These are phyloP conservation scores for Euphorbia tirucalli DNA, from an alignment of 345 rosid genomes.

Conservation along the genomic window DNA sequence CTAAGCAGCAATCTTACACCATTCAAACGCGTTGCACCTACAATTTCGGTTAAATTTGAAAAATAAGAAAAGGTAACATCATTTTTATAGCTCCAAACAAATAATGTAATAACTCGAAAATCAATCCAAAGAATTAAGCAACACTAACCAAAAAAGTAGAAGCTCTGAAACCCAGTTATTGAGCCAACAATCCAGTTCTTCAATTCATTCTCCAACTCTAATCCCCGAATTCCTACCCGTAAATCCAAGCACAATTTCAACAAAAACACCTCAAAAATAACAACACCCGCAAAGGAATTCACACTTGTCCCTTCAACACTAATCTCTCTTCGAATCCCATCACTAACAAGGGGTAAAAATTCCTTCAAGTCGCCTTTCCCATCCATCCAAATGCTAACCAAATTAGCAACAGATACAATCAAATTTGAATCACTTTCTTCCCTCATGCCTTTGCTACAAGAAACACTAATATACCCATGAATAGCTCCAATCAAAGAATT, in stretches of 20 bases:
- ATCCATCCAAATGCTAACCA: slow-evolving; percentile 43
- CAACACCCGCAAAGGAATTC: slow-evolving; percentile 46
- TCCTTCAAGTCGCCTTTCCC: slow-evolving; percentile 23
- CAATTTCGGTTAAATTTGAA: neutral
- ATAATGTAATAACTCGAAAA: neutral
- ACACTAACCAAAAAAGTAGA: slow-evolving; percentile 51
- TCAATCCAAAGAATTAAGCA: neutral
- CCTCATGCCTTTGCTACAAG: slow-evolving; percentile 28
- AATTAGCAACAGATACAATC: slow-evolving; percentile 28
- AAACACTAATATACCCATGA: slow-evolving; percentile 43
- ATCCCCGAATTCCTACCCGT: slow-evolving; percentile 16
- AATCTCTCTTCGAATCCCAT: slow-evolving; percentile 27
- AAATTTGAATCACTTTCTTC: slow-evolving; percentile 27
- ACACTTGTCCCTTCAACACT: slow-evolving; percentile 32
- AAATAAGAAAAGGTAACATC: neutral
- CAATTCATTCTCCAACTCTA: slow-evolving; percentile 42
- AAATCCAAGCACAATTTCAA: slow-evolving; percentile 49
- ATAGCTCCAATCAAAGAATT: slow-evolving; percentile 41
- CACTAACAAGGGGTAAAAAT: slow-evolving; percentile 41
- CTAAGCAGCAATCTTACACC: neutral
- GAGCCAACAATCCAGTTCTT: slow-evolving; percentile 48
- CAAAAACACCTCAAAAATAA: slow-evolving; percentile 44
- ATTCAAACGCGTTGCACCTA: neutral
- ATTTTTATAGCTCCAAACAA: neutral
- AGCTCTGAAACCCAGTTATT: slow-evolving; percentile 40